Percentiles rank a stretch among this genome's conserved stretches.
phyloP scores from a whole-genome alignment of 768 basidiomycete species.

The Rickenella mellea region DNA sequence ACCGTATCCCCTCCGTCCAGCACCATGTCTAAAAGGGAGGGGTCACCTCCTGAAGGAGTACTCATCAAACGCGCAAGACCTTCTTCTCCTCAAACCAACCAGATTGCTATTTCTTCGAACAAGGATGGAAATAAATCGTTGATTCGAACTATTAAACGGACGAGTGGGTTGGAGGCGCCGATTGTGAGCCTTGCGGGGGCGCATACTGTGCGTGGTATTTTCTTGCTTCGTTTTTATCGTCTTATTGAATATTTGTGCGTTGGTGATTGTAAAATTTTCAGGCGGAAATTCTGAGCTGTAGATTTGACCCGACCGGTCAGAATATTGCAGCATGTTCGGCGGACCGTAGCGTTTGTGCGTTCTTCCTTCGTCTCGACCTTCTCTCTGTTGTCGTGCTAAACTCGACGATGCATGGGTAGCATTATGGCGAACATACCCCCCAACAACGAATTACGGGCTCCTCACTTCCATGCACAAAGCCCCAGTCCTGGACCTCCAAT shows the following conservation, averaged over 20 bases:
- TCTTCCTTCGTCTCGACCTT: background rate
- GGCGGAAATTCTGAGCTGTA: slow-evolving; percentile 85
- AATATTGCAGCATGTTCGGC: slow-evolving; percentile 88
- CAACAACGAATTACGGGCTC: slow-evolving; percentile 88
- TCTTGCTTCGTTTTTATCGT: no score
- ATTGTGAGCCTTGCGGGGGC: slow-evolving; percentile 33
- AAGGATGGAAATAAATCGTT: slow-evolving; percentile 73
- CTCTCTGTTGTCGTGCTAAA: slow-evolving; percentile 3
- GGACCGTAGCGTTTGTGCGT: slow-evolving; percentile 85
- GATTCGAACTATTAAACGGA: slow-evolving; percentile 78
- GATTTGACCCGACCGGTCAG: slow-evolving; percentile 91
- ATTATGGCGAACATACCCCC: slow-evolving; percentile 84
- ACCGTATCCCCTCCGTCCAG: no score
- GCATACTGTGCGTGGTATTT: slow-evolving; percentile 1
- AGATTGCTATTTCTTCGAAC: slow-evolving; percentile 70
- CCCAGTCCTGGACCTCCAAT: slow-evolving; percentile 87
- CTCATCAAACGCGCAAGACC: slow-evolving; percentile 57
- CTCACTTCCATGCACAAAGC: slow-evolving; percentile 80
- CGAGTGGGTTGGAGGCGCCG: slow-evolving; percentile 88
- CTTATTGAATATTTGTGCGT: no score
- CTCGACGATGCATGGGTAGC: slow-evolving; percentile 31
- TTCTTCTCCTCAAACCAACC: slow-evolving; percentile 44
- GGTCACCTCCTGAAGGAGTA: slow-evolving; percentile 42
- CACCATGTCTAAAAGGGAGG: slow-evolving; percentile 65
- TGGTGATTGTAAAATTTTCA: no score